A percentile compares a stretch with the other conserved stretches of the same genome.
These are phyloP conservation scores for Viola odorata DNA, from an alignment of 345 rosid species.

Conservation along the genomic window DNA sequence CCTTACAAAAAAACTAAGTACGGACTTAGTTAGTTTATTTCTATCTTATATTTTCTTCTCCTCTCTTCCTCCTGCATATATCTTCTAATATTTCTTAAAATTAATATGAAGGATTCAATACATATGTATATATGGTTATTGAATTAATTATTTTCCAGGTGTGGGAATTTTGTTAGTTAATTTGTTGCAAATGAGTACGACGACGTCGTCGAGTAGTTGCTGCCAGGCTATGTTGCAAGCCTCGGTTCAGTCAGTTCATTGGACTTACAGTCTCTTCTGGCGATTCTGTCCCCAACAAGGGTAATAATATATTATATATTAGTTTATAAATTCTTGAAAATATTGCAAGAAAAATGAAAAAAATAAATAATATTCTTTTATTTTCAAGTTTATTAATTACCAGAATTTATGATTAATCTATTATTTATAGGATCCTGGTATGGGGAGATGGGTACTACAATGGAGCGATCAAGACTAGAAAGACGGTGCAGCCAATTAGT, in stretches of 20 bases:
- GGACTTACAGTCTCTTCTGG: constrained; percentile 98
- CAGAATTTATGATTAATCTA: background rate
- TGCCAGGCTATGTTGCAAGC: constrained; percentile 67
- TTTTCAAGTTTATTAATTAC: background rate
- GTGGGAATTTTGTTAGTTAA: background rate
- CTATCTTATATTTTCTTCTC: background rate
- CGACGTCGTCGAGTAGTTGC: constrained; percentile 46
- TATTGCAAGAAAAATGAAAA: background rate
- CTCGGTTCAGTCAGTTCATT: constrained; percentile 83
- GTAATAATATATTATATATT: constrained; percentile 27
- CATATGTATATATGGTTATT: background rate
- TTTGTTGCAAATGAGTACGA: constrained; percentile 32
- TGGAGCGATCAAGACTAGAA: constrained; percentile 93
- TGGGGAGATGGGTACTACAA: constrained; percentile 97
- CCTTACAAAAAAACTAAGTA: background rate
- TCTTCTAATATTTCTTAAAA: background rate
- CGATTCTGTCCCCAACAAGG: constrained; percentile 90
- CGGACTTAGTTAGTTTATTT: background rate
- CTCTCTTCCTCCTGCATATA: background rate
- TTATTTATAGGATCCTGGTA: constrained; percentile 46
- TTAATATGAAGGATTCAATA: background rate
- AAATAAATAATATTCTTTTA: no score
- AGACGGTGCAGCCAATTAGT: constrained; percentile 71
- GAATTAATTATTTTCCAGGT: background rate
- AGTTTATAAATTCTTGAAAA: no score